Evolutionary conservation across 2,329 filamentous ascomycete species (phyloP).

Genomic region (Atkinsonella hypoxylon): DNA sequence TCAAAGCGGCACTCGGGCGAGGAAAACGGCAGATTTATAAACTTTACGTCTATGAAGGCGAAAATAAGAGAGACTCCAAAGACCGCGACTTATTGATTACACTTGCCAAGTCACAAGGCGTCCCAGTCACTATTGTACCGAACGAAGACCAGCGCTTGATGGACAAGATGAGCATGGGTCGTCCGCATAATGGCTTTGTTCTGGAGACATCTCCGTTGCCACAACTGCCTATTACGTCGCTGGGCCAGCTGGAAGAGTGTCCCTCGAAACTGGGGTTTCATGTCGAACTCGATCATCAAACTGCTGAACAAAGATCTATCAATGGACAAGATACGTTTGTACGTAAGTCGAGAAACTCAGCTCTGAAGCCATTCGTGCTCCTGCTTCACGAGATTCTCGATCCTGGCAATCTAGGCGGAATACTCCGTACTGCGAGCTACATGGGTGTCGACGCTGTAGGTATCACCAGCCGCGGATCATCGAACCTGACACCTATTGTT

Average conservation of each 20-base stretch:
- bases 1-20: conserved; percentile 62
- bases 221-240: conserved; percentile 49
- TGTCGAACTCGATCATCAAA: conserved; percentile 53
- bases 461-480: conserved; percentile 61
- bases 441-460: conserved; percentile 79
- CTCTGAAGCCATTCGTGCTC: conserved; percentile 55
- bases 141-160: conserved; percentile 55
- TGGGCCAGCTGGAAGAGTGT: conserved; percentile 38
- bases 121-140: conserved; percentile 46
- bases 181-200: conserved; percentile 83
- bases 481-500: conserved; percentile 62
- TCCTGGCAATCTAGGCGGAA: conserved; percentile 80
- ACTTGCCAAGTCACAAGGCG: conserved; percentile 33
- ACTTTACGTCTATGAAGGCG: conserved; percentile 61
- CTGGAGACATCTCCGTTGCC: conserved; percentile 80
- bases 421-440: conserved; percentile 79
- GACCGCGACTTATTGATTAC: conserved; percentile 32
- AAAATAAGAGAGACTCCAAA: conserved; percentile 38
- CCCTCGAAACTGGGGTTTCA: conserved; percentile 39
- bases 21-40: conserved; percentile 66
- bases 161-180: conserved; percentile 69
- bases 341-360: conserved; percentile 16
- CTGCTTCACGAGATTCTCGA: conserved; percentile 70
- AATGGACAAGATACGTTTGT: conserved; percentile 55
- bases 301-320: conserved; percentile 57